Percentiles rank a stretch among this genome's conserved stretches.
phyloP scores from a whole-genome alignment of 75 land plant genomes.

The Adiantum capillusveneris region DNA sequence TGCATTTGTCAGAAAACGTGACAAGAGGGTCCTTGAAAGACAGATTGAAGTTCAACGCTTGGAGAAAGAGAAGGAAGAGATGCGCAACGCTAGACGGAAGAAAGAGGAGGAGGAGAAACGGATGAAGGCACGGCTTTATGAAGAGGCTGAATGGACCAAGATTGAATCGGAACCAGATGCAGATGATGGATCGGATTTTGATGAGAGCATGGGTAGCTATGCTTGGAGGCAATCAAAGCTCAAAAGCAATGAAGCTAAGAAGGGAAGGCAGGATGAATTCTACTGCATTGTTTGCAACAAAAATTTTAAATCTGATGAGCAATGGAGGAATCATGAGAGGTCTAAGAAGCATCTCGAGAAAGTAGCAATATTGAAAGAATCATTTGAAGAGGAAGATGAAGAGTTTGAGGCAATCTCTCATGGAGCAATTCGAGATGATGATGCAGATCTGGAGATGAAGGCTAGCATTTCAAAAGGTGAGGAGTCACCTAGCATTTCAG shows the following conservation, averaged over 20 bases:
- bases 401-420: neutral
- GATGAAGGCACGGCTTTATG: constrained; percentile 44
- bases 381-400: constrained; percentile 37
- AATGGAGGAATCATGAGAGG: constrained; percentile 95
- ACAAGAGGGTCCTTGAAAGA: constrained; percentile 86
- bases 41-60: constrained; percentile 36
- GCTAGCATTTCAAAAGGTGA: neutral
- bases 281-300: constrained; percentile 75
- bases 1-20: constrained; percentile 86
- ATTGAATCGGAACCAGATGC: constrained; percentile 22
- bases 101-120: constrained; percentile 47
- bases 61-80: constrained; percentile 42
- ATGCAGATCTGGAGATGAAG: neutral
- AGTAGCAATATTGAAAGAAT: constrained; percentile 51
- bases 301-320: constrained; percentile 87
- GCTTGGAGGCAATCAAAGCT: constrained; percentile 6
- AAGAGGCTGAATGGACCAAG: constrained; percentile 83
- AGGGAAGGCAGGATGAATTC: constrained; percentile 30
- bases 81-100: constrained; percentile 45
- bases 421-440: constrained; percentile 1
- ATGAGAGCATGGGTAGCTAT: constrained; percentile 12
- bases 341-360: constrained; percentile 91
- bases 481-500: neutral
- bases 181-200: constrained; percentile 16
- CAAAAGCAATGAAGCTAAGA: constrained; percentile 1